These are phyloP conservation scores for Ophiocordyceps camponoti-rufipedis DNA, from an alignment of 2,329 filamentous ascomycete genomes.

Conservation along the genomic window DNA sequence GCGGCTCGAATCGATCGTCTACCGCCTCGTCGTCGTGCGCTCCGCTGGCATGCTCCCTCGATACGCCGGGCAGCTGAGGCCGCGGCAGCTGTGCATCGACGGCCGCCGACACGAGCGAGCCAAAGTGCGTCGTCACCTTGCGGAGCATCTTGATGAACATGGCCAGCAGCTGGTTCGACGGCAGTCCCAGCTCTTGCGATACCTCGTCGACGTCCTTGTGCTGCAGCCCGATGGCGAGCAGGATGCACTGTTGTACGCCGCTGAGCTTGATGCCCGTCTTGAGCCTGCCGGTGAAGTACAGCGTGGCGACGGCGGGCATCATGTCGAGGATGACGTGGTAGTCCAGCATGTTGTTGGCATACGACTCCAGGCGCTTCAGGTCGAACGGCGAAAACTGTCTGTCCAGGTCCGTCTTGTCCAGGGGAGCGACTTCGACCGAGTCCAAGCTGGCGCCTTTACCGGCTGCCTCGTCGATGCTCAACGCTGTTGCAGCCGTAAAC, in stretches of 20 bases:
- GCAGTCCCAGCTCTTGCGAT: slow-evolving; percentile 59
- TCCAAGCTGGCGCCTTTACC: slow-evolving; percentile 53
- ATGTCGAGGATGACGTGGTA: slow-evolving; percentile 95
- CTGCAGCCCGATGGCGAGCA: slow-evolving; percentile 83
- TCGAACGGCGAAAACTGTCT: slow-evolving; percentile 73
- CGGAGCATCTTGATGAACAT: slow-evolving; percentile 96
- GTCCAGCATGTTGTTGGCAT: slow-evolving; percentile 92
- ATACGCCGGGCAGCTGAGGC: slow-evolving; percentile 36
- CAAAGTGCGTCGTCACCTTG: slow-evolving; percentile 70
- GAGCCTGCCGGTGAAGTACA: slow-evolving; percentile 73
- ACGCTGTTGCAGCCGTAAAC: slow-evolving; percentile 60
- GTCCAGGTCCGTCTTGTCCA: slow-evolving; percentile 65
- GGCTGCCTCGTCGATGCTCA: slow-evolving; percentile 79
- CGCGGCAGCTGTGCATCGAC: slow-evolving; percentile 48
- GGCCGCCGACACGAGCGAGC: slow-evolving; percentile 53
- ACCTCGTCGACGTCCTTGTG: slow-evolving; percentile 70
- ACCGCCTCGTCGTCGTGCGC: slow-evolving; percentile 53
- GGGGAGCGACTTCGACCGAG: slow-evolving; percentile 23
- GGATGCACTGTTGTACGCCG: slow-evolving; percentile 69
- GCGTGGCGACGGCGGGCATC: slow-evolving; percentile 59
- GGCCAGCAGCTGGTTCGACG: slow-evolving; percentile 64
- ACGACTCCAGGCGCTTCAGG: slow-evolving; percentile 84
- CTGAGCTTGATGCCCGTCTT: slow-evolving; percentile 49
- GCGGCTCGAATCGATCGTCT: slow-evolving; percentile 47
- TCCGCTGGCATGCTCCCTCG: slow-evolving; percentile 37